Evolutionary conservation across 208 protist species (phyloP), one percentile per base, ranked within the genome.

Genomic region (Acanthamoeba castellanii): DNA sequence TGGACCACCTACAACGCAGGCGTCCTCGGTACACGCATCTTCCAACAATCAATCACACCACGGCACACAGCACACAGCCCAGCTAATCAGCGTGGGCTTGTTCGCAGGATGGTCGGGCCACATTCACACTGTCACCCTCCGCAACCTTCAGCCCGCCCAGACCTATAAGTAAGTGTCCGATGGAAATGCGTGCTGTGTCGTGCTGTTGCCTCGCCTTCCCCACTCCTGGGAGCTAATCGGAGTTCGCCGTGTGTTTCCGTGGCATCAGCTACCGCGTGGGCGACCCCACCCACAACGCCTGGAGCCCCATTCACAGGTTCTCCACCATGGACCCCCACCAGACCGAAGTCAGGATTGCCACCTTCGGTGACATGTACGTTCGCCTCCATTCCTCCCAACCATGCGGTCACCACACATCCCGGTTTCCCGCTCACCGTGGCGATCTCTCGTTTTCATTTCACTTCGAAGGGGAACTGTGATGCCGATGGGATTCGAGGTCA

Each of bases 401-500:
- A 45, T 45, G 78, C 11, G 50, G 5, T 45, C 42, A 45, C 42
- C 42, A 42, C 25, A 16, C 32, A 11, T 37, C 57, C 25, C 0
- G n/a, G 25, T 14, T 88, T 66, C 18, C 16, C 11, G n/a, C 37
- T 30, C 13, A 42, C 7, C 14, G 30, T 87, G 27, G 3, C 37
- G 34, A 45, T 25, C 13, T 45, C 42, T 9, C 20, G 20, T 14
- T 25, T 61, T 25, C 55, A 27, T 61, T 25, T 61, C 55, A 3
- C 55, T 84, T 50, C n/a, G 37, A 0, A 90, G 84, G 84, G 84
- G 84, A 11, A 90, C 84, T 14, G 59, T 90, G 16, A 90, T 90
- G 82, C 84, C 84, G 14, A 90, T 90, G 84, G 84, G 84, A 32
- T 90, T 90, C n/a, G 84, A 90, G 59, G 84, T 90, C 57, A 90